These are phyloP conservation scores for Ramularia collo-cygni DNA, from an alignment of 2,329 filamentous ascomycete genomes.

Conservation along the genomic window DNA sequence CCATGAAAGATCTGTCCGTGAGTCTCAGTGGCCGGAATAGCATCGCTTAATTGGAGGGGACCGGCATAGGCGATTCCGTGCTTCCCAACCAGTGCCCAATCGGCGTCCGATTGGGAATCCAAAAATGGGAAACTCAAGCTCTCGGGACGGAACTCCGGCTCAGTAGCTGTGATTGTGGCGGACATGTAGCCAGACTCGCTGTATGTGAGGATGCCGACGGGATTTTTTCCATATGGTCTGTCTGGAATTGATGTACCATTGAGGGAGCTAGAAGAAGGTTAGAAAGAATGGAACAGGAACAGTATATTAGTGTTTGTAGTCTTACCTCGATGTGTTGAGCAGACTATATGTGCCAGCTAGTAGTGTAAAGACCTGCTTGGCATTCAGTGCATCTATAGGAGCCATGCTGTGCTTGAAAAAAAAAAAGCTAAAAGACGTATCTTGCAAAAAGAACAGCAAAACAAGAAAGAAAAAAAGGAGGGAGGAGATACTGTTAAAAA, in stretches of 20 bases:
- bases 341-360: slow-evolving; percentile 9
- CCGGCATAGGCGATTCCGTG: slow-evolving; percentile 8
- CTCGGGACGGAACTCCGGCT: slow-evolving; percentile 7
- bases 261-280: background rate
- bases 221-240: slow-evolving; percentile 4
- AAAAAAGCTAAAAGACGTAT: no score
- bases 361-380: no score
- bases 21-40: slow-evolving; percentile 5
- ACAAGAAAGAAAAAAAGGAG: no score
- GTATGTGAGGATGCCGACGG: slow-evolving; percentile 12
- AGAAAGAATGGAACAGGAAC: background rate
- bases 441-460: no score
- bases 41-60: slow-evolving; percentile 4
- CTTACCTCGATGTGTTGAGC: slow-evolving; percentile 7
- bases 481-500: no score
- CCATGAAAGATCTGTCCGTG: slow-evolving; percentile 11
- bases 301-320: background rate
- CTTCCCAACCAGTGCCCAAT: slow-evolving; percentile 10
- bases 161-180: slow-evolving; percentile 9
- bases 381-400: no score
- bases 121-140: slow-evolving; percentile 10
- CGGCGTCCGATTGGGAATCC: slow-evolving; percentile 3
- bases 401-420: no score
- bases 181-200: slow-evolving; percentile 9
- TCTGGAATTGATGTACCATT: slow-evolving; percentile 6